Evolutionary conservation across 2,329 filamentous ascomycete genomes (phyloP).

Genomic region (Paracoccidioides lutzii): DNA sequence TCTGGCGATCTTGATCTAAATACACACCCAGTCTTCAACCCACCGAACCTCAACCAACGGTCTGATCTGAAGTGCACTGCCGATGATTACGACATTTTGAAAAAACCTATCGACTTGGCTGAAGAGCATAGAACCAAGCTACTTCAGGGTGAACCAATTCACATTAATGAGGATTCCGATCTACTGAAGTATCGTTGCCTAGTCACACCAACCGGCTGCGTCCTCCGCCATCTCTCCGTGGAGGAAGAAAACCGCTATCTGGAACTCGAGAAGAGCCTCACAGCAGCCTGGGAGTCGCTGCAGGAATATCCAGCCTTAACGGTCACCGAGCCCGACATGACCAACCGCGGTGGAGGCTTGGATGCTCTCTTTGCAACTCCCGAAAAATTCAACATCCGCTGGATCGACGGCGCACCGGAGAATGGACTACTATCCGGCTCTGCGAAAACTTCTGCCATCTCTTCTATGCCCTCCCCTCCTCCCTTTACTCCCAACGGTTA

Average conservation of each 20-base stretch:
- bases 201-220: slow-evolving; percentile 33
- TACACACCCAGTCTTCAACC: slow-evolving; percentile 29
- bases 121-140: slow-evolving; percentile 32
- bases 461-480: slow-evolving; percentile 11
- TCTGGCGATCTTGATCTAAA: slow-evolving; percentile 25
- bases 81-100: slow-evolving; percentile 29
- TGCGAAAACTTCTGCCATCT: slow-evolving; percentile 14
- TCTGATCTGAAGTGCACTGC: slow-evolving; percentile 31
- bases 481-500: slow-evolving; percentile 19
- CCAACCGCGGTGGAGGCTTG: slow-evolving; percentile 32
- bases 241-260: slow-evolving; percentile 37
- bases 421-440: slow-evolving; percentile 16
- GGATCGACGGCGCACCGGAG: slow-evolving; percentile 25
- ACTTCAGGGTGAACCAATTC: slow-evolving; percentile 30
- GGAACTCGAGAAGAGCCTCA: slow-evolving; percentile 29
- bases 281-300: slow-evolving; percentile 20
- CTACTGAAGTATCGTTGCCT: slow-evolving; percentile 31
- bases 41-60: slow-evolving; percentile 28
- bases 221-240: slow-evolving; percentile 31
- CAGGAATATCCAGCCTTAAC: slow-evolving; percentile 27
- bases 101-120: slow-evolving; percentile 27
- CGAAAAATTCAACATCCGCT: slow-evolving; percentile 34
- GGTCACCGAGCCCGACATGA: slow-evolving; percentile 29
- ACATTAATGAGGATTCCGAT: slow-evolving; percentile 23
- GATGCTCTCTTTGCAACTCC: slow-evolving; percentile 34